These are phyloP conservation scores for Bolboschoenoplectus hybrid DNA, from an alignment of 202 grass and related monocot genomes.

Conservation along the genomic window DNA sequence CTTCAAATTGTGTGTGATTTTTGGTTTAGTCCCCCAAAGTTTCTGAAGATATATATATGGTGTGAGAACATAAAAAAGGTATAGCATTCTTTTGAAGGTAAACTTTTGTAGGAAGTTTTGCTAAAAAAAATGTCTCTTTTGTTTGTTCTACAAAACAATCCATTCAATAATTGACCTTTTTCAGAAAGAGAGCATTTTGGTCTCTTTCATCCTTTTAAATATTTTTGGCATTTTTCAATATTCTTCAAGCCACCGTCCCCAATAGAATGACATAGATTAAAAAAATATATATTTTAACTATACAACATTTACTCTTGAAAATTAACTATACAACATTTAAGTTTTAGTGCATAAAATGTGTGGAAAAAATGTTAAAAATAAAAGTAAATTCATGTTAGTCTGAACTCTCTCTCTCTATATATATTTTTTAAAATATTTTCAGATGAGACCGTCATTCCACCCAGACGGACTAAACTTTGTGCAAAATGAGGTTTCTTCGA, in stretches of 20 bases:
- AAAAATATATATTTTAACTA: neutral
- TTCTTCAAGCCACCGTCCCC: neutral
- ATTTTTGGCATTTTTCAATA: constrained; percentile 17
- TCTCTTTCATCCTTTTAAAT: neutral
- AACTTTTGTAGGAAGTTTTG: constrained; percentile 19
- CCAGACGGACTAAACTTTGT: constrained; percentile 67
- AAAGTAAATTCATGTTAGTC: neutral
- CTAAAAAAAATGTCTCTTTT: neutral
- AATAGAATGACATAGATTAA: neutral
- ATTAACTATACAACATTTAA: neutral
- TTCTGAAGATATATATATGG: neutral
- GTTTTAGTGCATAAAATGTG: neutral
- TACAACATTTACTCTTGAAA: neutral
- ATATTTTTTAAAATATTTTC: constrained; percentile 24
- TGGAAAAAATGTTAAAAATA: neutral
- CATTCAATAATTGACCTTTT: constrained; percentile 29
- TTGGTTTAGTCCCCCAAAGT: constrained; percentile 8
- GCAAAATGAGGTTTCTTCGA: constrained; percentile 54
- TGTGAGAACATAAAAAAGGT: neutral
- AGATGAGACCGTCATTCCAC: constrained; percentile 82
- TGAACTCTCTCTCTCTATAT: neutral
- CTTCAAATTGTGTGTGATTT: neutral
- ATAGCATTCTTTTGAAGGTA: constrained; percentile 17
- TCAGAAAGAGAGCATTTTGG: constrained; percentile 24
- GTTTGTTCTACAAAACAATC: constrained; percentile 32